Base-by-base conservation (phyloP, 495 filamentous ascomycete species). In the Sporormia fimetaria region DNA sequence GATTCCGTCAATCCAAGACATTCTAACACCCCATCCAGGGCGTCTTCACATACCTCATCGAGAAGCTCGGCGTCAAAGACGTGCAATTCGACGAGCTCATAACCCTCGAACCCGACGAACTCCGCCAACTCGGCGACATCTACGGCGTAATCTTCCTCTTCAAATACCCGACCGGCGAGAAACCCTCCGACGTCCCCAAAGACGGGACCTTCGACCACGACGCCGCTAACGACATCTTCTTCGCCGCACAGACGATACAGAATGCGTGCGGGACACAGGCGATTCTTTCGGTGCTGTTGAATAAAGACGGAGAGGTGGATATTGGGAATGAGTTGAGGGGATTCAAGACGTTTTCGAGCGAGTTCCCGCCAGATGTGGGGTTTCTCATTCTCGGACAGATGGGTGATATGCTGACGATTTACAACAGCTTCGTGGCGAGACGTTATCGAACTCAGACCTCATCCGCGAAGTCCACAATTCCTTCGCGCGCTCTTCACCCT, bases 61-160 rank as follows among this genome's bases (percentile, higher is more conserved):
- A 94, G 52, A 85, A 83, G 48, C 80, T 99, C 28, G 90, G 92
- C 24, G 87, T 87, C 23, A 79, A 84, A 57, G 76, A 85, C 57
- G 83, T 95, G 5, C 90, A 99, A 63, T 96, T 95, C 62, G 92
- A 96, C 64, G 90, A 99, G 63, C 77, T 99, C 44, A 76, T 95
- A 26, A 78, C 83, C 1, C 72, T 99, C 37, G 92, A 96, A 60
- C 68, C 86, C 8, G 76, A 83, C 40, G 74, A 69, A 33, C 80
- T 99, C 34, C 76, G 74, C 10, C 73, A 82, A 42, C 68, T 31
- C 22, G 79, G 81, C 48, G 81, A 85, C 28, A 74, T 94, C 48
- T 94, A 96, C 67, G 90, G 90, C 59, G 87, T 96, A 49, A 95
- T 99, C 59, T 96, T 99, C 66, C 85, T 99, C 59, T 99, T 99